These are phyloP conservation scores for Rhizodiscina lignyota DNA, from an alignment of 495 filamentous ascomycete species.

Conservation along the genomic window DNA sequence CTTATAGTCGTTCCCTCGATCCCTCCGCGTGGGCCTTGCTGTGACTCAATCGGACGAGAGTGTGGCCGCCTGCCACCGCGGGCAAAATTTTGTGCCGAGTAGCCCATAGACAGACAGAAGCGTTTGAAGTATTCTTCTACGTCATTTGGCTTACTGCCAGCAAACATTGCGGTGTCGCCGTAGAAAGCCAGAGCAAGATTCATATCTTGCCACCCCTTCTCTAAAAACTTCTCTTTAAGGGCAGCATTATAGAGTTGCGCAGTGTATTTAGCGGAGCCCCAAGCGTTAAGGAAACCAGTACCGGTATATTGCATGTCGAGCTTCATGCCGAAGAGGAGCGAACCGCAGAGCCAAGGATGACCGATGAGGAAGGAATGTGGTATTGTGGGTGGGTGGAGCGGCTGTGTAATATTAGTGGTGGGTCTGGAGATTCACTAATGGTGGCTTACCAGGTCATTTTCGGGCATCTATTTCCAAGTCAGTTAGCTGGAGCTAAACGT, in stretches of 20 bases:
- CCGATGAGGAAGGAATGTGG: conserved; percentile 10
- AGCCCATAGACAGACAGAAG: conserved; percentile 22
- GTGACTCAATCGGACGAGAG: conserved; percentile 5
- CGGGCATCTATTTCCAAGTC: background rate
- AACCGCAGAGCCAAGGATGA: conserved; percentile 20
- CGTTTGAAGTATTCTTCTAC: conserved; percentile 18
- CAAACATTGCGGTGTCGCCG: conserved; percentile 15
- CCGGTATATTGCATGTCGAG: conserved; percentile 11
- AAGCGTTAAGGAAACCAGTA: conserved; percentile 18
- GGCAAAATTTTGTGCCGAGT: conserved; percentile 14
- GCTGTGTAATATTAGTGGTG: too few species aligned
- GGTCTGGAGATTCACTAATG: too few species aligned
- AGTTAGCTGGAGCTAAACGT: background rate
- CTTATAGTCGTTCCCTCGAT: conserved; percentile 4
- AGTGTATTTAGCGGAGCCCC: conserved; percentile 20
- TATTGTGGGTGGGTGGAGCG: background rate
- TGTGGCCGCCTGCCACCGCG: conserved; percentile 7
- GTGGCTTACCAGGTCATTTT: background rate
- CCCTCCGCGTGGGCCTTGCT: conserved; percentile 15
- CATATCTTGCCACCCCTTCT: conserved; percentile 21
- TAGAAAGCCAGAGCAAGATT: conserved; percentile 13
- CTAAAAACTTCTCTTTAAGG: conserved; percentile 13
- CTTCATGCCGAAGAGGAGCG: conserved; percentile 19
- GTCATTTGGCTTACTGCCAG: conserved; percentile 14
- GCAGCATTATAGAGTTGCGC: conserved; percentile 24